Conservation (phyloP, 2,329 filamentous ascomycete species). For the Colletotrichum plurivorum region DNA sequence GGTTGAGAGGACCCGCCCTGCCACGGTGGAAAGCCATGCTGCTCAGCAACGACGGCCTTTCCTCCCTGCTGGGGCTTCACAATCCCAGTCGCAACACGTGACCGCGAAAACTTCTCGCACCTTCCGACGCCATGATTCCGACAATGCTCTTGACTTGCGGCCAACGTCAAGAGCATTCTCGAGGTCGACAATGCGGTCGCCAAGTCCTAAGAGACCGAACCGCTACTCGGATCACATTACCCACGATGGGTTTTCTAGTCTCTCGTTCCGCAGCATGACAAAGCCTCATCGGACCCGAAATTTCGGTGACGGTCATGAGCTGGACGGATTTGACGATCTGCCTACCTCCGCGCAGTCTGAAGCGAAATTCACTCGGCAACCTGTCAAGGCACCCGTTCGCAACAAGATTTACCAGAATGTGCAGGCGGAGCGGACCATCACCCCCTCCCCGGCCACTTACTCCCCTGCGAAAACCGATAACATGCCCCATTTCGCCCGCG, state of each 20-base stretch:
- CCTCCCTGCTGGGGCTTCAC: conserved; percentile 81
- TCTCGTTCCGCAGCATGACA: conserved; percentile 41
- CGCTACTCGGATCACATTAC: conserved; percentile 51
- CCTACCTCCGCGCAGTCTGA: conserved; percentile 89
- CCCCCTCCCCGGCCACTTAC: conserved; percentile 68
- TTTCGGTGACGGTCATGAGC: conserved; percentile 93
- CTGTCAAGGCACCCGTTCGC: conserved; percentile 74
- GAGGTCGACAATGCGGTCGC: conserved; percentile 71
- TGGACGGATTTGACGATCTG: conserved; percentile 94
- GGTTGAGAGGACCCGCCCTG: conserved; percentile 70
- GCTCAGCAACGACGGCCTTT: conserved; percentile 78
- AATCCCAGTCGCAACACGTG: conserved; percentile 83
- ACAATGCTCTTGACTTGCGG: conserved; percentile 73
- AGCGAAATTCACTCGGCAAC: conserved; percentile 85
- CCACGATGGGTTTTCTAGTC: conserved; percentile 34
- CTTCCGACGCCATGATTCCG: conserved; percentile 87
- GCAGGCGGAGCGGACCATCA: conserved; percentile 66
- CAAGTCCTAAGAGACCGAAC: conserved; percentile 67
- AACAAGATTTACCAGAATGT: conserved; percentile 71
- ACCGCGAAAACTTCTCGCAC: conserved; percentile 78
- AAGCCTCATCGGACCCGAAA: conserved; percentile 67
- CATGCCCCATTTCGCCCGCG: conserved; percentile 74
- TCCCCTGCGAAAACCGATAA: conserved; percentile 71
- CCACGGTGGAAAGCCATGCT: conserved; percentile 63
- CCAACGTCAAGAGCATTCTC: conserved; percentile 71